A percentile compares a stretch with the other conserved stretches of the same genome.
phyloP scores from a whole-genome alignment of 805 yeast genomes.

The Metschnikowia amazonensis region DNA sequence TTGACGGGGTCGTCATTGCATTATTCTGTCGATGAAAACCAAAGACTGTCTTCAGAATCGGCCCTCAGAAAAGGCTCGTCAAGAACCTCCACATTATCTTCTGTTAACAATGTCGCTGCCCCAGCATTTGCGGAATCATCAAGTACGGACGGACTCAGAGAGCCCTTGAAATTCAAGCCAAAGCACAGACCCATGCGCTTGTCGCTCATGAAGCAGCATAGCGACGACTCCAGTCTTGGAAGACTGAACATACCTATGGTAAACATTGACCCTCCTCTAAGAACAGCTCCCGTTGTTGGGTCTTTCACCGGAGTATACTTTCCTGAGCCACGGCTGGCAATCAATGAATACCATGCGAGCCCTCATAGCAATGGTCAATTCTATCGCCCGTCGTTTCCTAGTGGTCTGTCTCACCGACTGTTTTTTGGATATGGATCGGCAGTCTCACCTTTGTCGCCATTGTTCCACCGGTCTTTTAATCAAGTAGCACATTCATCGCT shows the following conservation, averaged over 20 bases:
- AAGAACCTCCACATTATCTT: not conserved
- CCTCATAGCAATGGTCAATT: not conserved
- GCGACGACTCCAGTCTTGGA: constrained; percentile 2
- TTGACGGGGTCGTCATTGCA: constrained; percentile 1
- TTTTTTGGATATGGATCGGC: constrained; percentile 16
- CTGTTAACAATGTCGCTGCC: constrained; percentile 2
- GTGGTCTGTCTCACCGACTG: constrained; percentile 3
- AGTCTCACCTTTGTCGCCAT: constrained; percentile 38
- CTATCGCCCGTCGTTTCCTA: not conserved
- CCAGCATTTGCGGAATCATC: constrained; percentile 9
- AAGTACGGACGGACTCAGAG: constrained; percentile 8
- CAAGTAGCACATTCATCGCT: constrained; percentile 13
- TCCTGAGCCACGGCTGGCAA: constrained; percentile 17
- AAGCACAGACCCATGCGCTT: constrained; percentile 40
- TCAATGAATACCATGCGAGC: constrained; percentile 1
- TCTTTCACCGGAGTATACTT: constrained; percentile 6
- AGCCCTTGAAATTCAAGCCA: constrained; percentile 30
- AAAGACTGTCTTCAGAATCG: not conserved
- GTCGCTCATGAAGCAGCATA: constrained; percentile 26
- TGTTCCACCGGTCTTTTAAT: constrained; percentile 37
- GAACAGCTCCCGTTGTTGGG: constrained; percentile 27
- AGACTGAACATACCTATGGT: constrained; percentile 1
- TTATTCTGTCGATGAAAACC: not conserved
- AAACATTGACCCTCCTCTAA: constrained; percentile 13
- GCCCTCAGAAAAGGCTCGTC: constrained; percentile 1